Conservation (phyloP, 768 basidiomycete genomes). For the Tephrocybe sp. region DNA sequence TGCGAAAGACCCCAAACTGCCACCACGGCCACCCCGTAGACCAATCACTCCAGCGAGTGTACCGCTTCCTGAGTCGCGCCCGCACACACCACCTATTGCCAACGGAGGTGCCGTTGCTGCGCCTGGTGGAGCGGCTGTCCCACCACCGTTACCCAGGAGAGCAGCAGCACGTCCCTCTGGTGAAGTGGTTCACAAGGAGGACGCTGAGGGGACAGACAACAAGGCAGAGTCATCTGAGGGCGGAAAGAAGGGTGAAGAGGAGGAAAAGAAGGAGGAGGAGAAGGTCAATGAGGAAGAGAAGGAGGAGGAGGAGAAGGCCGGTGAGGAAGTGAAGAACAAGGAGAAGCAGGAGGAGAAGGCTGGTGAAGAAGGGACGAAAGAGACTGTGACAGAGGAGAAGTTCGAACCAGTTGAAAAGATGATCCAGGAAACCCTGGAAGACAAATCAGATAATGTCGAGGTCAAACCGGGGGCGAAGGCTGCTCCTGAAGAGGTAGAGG, state of each 20-base stretch:
- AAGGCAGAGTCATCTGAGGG: conserved; percentile 1
- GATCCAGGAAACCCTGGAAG: conserved; percentile 10
- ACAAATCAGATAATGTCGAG: neutral
- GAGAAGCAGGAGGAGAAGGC: conserved; percentile 4
- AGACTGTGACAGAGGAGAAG: conserved; percentile 7
- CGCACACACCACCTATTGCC: conserved; percentile 32
- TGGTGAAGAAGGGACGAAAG: conserved; percentile 1
- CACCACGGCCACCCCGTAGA: conserved; percentile 18
- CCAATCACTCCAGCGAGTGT: conserved; percentile 32
- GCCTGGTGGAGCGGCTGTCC: conserved; percentile 21
- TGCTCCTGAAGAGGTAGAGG: neutral
- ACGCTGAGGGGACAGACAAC: neutral
- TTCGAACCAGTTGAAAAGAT: neutral
- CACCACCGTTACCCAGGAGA: conserved; percentile 65
- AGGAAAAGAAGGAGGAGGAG: neutral
- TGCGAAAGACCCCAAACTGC: conserved; percentile 11
- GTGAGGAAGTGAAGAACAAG: neutral
- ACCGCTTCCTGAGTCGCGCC: conserved; percentile 44
- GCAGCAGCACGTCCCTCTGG: conserved; percentile 47
- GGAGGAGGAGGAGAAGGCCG: conserved; percentile 1
- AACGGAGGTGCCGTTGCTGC: conserved; percentile 14
- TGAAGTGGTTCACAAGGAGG: conserved; percentile 2
- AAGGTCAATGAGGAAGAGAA: neutral
- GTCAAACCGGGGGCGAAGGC: conserved; percentile 2
- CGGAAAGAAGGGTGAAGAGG: neutral